Evolutionary conservation across 495 filamentous ascomycete genomes (phyloP), one percentile per base, ranked within the genome.

Genomic region (Penicillium samsonianum): DNA sequence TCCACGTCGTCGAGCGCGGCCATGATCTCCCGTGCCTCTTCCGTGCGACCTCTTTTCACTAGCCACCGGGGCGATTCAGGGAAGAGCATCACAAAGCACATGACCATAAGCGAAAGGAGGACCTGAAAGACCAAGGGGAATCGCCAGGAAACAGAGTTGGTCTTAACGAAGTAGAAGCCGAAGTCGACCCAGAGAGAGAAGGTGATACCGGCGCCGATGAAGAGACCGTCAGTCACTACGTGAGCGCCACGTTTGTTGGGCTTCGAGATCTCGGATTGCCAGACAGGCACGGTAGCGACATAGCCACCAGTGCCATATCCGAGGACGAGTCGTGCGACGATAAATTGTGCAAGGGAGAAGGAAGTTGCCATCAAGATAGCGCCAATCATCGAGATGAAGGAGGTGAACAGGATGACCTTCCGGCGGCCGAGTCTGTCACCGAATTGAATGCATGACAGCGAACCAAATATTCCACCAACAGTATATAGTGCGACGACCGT

Each of bases 171-270:
- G 59, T 81, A 77, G 55, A 78, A 81, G 3, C 78, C 79, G 41
- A 82, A 86, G 63, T 87, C 85, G n/a, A 88, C 76, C 86, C 85
- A 89, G 49, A 87, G 82, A 3, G 84, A 81, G n/a, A 85, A 76
- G 2, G 84, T 80, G 16, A 88, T 83, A 53, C 86, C 86, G 20
- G 82, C 80, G 46, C 85, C 85, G 58, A 88, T 86, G 33, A 87
- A 74, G 1, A 84, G 73, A 44, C 88, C 87, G 56, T 87, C 84
- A 20, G 85, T 87, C 17, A 84, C 80, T 46, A 88, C 79, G 58
- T 87, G 86, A 23, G 83, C 76, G 2, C 86, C 86, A 35, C 86
- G 78, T 9, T 82, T 82, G 10, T 73, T 82, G 30, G 87, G 78
- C 45, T 78, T 78, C 4, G 83, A 81, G 31, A 81, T 84, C 67